Base-by-base conservation (phyloP, 2,329 filamentous ascomycete genomes). In the Immersiporthe knoxdaviesiana region DNA sequence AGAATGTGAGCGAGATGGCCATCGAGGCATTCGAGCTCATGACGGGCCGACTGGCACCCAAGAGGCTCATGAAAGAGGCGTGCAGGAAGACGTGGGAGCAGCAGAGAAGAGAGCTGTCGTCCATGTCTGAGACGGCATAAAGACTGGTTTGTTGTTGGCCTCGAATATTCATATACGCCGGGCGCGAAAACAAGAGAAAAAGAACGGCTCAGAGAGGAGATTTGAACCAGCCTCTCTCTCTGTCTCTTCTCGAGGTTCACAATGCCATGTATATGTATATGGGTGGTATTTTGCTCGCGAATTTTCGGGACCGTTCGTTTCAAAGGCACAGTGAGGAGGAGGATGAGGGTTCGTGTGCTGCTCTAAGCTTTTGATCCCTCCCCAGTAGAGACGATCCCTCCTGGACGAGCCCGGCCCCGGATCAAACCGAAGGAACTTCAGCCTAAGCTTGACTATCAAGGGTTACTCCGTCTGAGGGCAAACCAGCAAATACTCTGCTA, bases 1-100 rank as follows among this genome's bases (percentile, higher is more conserved):
- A 92, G 73, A 87, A 92, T 58, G 82, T 93, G 21, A 87, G 88
- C 5, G 91, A 93, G 77, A 91, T 93, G 81, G 91, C 90, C 0
- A 91, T 91, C 77, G 91, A 91, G 41, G 90, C 92, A 67, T 93
- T 93, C 75, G 91, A 93, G 79, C 80, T 93, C 30, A 91, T 93
- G 81, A 93, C 91, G 0, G 91, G 91, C 6, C 85, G 91, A 61
- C 86, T 90, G 77, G 91, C 91, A 21, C 91, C 91, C 1, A 85
- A 89, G 67, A 82, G 85, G 60, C 78, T 91, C 32, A 93, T 93
- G 91, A 85, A 88, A 71, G 82, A 85, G 66, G 87, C 90, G 69
- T 83, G 82, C 67, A 77, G 81, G 37, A 78, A 79, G 72, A 80
- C 79, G 0, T 83, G 81, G 81, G 79, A 80, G 70, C 77, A 77